Percentiles rank a stretch among this genome's conserved stretches.
phyloP scores from a whole-genome alignment of 352 stramenopile genomes.

The Globisporangium lucens region DNA sequence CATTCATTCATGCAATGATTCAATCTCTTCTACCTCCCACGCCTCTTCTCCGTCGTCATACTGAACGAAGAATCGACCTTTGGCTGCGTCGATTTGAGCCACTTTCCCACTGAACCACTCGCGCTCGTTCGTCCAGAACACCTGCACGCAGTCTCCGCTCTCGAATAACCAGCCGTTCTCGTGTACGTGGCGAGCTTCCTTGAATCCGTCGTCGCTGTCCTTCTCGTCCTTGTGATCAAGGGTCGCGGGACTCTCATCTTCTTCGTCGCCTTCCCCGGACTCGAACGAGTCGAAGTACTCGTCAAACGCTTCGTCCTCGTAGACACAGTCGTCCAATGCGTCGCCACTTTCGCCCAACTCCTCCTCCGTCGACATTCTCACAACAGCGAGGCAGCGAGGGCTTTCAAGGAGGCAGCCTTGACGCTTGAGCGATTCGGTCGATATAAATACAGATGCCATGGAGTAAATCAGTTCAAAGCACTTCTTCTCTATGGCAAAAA shows the following conservation, averaged over 20 bases:
- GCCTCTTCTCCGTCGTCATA: constrained; percentile 51
- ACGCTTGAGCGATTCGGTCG: neutral
- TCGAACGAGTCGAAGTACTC: constrained; percentile 59
- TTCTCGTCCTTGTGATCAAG: neutral
- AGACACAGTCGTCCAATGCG: constrained; percentile 12
- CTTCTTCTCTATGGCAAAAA: constrained; percentile 7
- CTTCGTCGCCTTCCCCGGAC: neutral
- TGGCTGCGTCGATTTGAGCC: constrained; percentile 11
- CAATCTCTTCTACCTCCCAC: constrained; percentile 29
- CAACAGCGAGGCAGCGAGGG: neutral
- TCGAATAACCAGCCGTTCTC: neutral
- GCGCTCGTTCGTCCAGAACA: constrained; percentile 41
- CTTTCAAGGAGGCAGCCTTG: neutral
- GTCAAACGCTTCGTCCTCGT: constrained; percentile 44
- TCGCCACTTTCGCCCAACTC: constrained; percentile 6
- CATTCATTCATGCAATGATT: neutral
- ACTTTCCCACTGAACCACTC: constrained; percentile 42
- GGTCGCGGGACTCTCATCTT: neutral
- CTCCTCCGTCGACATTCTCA: neutral
- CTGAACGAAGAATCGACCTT: constrained; percentile 25
- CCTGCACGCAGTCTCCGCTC: constrained; percentile 35
- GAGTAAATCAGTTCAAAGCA: neutral
- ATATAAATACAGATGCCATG: neutral
- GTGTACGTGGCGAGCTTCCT: neutral
- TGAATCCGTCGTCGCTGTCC: neutral